Base-by-base conservation (phyloP, 345 rosid genomes). In the Stellera chamaejasme region DNA sequence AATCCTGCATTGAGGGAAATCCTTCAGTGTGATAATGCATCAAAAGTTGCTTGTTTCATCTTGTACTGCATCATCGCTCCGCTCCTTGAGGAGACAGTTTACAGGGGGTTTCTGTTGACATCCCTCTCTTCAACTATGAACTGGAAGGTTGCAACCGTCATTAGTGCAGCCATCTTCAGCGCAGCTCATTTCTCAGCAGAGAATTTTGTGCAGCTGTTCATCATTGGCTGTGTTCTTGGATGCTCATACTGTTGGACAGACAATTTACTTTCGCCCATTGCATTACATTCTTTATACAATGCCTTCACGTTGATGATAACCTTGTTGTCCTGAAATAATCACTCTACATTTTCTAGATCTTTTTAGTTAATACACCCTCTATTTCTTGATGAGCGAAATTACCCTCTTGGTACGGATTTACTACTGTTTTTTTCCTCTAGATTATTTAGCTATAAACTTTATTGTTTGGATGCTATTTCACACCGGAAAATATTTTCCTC, bases 221-320 rank as follows among this genome's bases (percentile, higher is more conserved):
- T 80, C 65, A 75, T 88, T 46, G 96, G 96, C 2, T 80, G 82
- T 43, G 70, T 82, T 32, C 77, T 91, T 0, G 88, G 96, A 48
- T 68, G 76, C 67, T 79, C 79, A 25, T 92, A 92, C 63, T 72
- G 81, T 73, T 82, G 98, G 96, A 70, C 84, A 10, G 87, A 90
- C 48, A 82, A 82, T 69, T 65, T 92, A 56, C 66, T 56, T 4
- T 76, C 95, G 13, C 69, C 96, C 55, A 61, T 92, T 61, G 43
- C 69, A 9, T 59, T 84, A 43, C 96, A 88, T 75, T 79, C 90
- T 58, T 56, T 85, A 72, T 92, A 88, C 69, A 88, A 91, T 68
- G 90, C 88, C 43, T 53, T 81, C 60, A 83, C 81, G 39, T 72
- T 91, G 48, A 8, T 77, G 15, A 44, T 79, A 43, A 69, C 77